Base-by-base conservation (phyloP, 208 protist species). In the Eutreptiella sp. region DNA sequence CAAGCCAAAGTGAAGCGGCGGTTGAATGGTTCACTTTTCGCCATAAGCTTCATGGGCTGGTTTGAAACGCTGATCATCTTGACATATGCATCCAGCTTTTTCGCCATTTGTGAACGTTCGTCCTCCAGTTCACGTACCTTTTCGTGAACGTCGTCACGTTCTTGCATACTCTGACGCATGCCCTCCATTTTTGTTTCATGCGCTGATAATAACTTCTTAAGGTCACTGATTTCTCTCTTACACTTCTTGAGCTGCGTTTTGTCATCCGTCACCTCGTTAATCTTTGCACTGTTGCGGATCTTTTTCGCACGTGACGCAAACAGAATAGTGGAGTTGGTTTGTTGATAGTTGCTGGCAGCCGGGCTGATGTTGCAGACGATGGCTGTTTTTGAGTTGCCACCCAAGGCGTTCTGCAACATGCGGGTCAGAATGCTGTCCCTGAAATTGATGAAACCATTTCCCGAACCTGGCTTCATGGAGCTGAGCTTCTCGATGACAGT, bases 401-500 rank as follows among this genome's bases (percentile, higher is more conserved):
- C 62, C 0, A 70, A 5, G 11, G 65, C 28, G 38, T 3, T 42
- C 1, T 72, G 27, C 1, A 79, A 38, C 5, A 79, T 68, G 24
- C 57, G 36, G 4, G 73, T 79, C 1, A 79, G 48, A 21, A 68
- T 75, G 9, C 34, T 55, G 27, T 78, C 60, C 46, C 72, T 31
- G 32, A 62, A 21, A 42, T 62, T 62, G 2, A 16, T 4, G 53
- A 23, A 42, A 19, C 42, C 55, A 26, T 16, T 57, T 29, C 50
- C 50, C 2, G 46, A 23, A 3, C 38, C 36, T 41, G 36, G n/a
- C 19, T 41, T 41, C 19, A 21, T 41, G 16, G 36, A 41, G n/a
- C 16, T 41, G n/a, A 41, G n/a, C 19, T 50, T 50, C 79, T 67
- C 0, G 88, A 66, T 2, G 75, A 71, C n/a, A n/a, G n/a, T n/a